These are phyloP conservation scores for Solanum clarkiae DNA, from an alignment of 257 asterid genomes.

Conservation along the genomic window DNA sequence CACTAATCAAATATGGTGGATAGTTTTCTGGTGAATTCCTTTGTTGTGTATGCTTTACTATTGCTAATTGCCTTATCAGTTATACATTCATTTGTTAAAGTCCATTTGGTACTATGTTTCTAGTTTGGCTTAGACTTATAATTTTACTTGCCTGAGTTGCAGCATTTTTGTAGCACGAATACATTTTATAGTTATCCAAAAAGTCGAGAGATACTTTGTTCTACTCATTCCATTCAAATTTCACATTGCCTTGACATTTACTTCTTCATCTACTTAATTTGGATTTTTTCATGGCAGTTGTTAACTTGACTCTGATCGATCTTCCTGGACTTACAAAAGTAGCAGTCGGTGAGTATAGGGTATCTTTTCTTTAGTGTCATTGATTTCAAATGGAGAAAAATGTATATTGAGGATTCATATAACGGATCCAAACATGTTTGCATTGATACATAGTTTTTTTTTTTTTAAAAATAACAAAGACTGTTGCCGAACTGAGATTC, in stretches of 20 bases:
- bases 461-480: too few species aligned
- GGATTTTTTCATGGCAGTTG: slow-evolving; percentile 46
- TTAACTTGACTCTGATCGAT: slow-evolving; percentile 83
- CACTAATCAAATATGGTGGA: neutral
- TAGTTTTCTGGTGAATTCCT: neutral
- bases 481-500: neutral
- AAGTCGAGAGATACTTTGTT: neutral
- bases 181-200: neutral
- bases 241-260: neutral
- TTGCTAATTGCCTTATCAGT: neutral
- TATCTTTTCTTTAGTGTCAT: neutral
- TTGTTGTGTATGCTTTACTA: neutral
- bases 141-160: neutral
- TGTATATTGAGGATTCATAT: neutral
- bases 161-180: neutral
- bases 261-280: neutral
- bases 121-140: neutral
- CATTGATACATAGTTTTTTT: neutral
- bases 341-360: slow-evolving; percentile 73
- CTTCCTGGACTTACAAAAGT: slow-evolving; percentile 99
- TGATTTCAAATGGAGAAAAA: neutral
- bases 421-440: neutral
- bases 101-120: neutral
- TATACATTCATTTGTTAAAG: neutral
- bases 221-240: neutral